These are phyloP conservation scores for Fusarium solani-melongenae DNA, from an alignment of 2,329 filamentous ascomycete species.

Conservation along the genomic window DNA sequence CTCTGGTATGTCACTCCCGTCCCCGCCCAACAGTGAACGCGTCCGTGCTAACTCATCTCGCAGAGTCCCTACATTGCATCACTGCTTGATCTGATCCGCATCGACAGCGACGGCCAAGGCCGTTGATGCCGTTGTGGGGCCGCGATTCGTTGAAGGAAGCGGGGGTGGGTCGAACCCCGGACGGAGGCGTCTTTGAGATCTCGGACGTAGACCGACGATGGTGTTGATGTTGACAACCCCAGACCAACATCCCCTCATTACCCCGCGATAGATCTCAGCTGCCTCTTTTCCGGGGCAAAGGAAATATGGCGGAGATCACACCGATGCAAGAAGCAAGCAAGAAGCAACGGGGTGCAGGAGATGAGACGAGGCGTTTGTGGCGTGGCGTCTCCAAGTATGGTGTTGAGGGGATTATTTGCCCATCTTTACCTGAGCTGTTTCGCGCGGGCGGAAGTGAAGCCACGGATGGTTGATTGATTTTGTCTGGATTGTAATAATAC, in stretches of 20 bases:
- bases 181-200: constrained; percentile 2
- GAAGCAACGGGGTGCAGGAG: constrained; percentile 12
- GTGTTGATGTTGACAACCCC: not conserved
- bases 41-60: constrained; percentile 26
- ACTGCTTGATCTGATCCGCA: constrained; percentile 52
- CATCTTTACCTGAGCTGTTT: constrained; percentile 12
- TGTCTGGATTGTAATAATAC: constrained; percentile 42
- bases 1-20: constrained; percentile 59
- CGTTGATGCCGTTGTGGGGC: constrained; percentile 23
- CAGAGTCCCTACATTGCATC: constrained; percentile 56
- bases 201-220: constrained; percentile 13
- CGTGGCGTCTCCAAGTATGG: not conserved
- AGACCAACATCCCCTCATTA: constrained; percentile 6
- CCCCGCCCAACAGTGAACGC: not conserved
- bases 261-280: constrained; percentile 18
- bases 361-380: constrained; percentile 24
- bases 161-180: constrained; percentile 16
- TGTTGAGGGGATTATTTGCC: constrained; percentile 9
- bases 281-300: constrained; percentile 17
- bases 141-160: constrained; percentile 12
- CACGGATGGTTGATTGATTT: constrained; percentile 20
- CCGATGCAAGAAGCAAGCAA: constrained; percentile 6
- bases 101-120: constrained; percentile 43
- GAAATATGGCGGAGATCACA: constrained; percentile 6
- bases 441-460: constrained; percentile 26